These are phyloP conservation scores for Suillus luteus DNA, from an alignment of 768 basidiomycete species.

Conservation along the genomic window DNA sequence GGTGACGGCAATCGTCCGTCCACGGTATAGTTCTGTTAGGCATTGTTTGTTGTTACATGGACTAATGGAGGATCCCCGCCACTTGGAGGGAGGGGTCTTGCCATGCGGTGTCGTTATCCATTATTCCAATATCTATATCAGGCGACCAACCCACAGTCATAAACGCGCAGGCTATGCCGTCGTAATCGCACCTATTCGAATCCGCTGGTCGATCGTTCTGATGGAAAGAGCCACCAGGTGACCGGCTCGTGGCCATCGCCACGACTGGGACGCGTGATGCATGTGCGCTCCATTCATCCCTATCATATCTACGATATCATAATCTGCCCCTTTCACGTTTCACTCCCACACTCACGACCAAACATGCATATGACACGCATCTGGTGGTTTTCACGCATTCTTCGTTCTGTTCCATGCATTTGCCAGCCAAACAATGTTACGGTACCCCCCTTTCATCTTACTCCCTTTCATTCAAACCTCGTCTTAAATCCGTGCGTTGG, in stretches of 20 bases:
- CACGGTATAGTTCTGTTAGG: conserved; percentile 3
- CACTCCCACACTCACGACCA: conserved; percentile 1
- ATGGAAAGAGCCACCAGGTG: conserved; percentile 2
- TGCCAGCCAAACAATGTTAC: conserved; percentile 1
- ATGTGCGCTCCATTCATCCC: not conserved
- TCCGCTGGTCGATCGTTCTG: conserved; percentile 10
- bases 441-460: not conserved
- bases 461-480: not conserved
- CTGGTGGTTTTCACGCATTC: not conserved
- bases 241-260: conserved; percentile 1
- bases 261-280: not conserved
- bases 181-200: conserved; percentile 3
- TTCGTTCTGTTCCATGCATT: not conserved
- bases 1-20: conserved; percentile 23
- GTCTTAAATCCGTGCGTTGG: not conserved
- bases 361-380: conserved; percentile 5
- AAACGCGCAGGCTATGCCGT: not conserved
- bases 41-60: not conserved
- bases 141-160: conserved; percentile 1
- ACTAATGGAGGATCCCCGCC: conserved; percentile 1
- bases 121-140: conserved; percentile 11
- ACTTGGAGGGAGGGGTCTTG: not conserved
- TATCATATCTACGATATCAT: not conserved
- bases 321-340: conserved; percentile 5
- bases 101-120: conserved; percentile 4